Conservation (phyloP, 1,284 basidiomycete species). For the Boletellus dicymbophilus region DNA sequence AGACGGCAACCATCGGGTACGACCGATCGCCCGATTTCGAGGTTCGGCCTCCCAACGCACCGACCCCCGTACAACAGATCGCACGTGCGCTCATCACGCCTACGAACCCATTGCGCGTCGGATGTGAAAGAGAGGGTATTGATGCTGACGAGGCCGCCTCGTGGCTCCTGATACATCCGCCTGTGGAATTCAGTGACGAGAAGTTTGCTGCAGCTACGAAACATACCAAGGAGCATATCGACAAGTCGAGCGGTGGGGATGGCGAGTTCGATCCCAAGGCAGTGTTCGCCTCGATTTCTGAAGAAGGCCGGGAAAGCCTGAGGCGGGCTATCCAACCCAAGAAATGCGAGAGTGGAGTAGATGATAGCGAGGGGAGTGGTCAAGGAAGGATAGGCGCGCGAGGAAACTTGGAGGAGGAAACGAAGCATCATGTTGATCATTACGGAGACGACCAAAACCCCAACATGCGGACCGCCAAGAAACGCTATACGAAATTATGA, state of each 20-base stretch:
- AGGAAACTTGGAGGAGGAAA: background rate
- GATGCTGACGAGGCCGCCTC: constrained; percentile 20
- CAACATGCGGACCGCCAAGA: constrained; percentile 12
- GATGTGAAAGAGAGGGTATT: constrained; percentile 28
- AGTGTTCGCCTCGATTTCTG: constrained; percentile 5
- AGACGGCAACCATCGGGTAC: constrained; percentile 69
- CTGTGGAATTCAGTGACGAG: constrained; percentile 15
- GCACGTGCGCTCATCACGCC: constrained; percentile 52
- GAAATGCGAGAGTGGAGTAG: constrained; percentile 4
- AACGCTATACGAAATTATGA: constrained; percentile 27
- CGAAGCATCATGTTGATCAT: background rate
- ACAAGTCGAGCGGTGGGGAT: constrained; percentile 1
- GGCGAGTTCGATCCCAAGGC: constrained; percentile 7
- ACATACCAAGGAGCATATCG: constrained; percentile 14
- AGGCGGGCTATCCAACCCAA: background rate
- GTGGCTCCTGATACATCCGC: constrained; percentile 12
- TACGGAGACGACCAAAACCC: constrained; percentile 9
- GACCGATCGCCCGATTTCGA: constrained; percentile 64
- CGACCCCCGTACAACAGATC: constrained; percentile 56
- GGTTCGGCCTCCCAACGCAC: constrained; percentile 55
- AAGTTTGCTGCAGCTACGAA: constrained; percentile 17
- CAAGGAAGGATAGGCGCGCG: too few relatives aligned
- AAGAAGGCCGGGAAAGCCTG: constrained; percentile 1
- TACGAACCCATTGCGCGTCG: constrained; percentile 22
- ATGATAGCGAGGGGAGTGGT: too few relatives aligned